Conservation (phyloP, 768 basidiomycete genomes). For the Russula ochroleuca region DNA sequence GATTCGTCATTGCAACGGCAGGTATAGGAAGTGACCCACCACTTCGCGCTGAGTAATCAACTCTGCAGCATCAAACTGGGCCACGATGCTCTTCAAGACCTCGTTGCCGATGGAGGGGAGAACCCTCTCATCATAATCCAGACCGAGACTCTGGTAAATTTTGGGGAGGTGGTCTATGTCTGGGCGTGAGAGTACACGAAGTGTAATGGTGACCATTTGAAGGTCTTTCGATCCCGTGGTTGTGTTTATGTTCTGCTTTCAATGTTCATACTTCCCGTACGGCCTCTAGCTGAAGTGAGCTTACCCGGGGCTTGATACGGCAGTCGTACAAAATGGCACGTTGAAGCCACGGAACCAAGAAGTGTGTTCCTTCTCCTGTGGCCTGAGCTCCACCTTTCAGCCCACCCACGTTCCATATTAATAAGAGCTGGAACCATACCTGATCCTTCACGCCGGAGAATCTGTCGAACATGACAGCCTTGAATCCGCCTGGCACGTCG, state of each 20-base stretch:
- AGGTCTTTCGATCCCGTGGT: slow-evolving; percentile 98
- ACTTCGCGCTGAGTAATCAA: slow-evolving; percentile 97
- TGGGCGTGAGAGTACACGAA: slow-evolving; percentile 92
- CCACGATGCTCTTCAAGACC: slow-evolving; percentile 95
- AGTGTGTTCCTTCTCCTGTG: slow-evolving; percentile 89
- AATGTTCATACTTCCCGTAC: neutral
- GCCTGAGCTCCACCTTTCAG: slow-evolving; percentile 48
- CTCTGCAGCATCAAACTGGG: slow-evolving; percentile 96
- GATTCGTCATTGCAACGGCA: neutral
- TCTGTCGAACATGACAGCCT: slow-evolving; percentile 97
- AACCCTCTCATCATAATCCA: slow-evolving; percentile 98
- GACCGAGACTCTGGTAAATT: slow-evolving; percentile 92
- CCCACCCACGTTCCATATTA: neutral
- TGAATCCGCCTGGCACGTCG: slow-evolving; percentile 74
- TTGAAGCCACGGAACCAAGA: slow-evolving; percentile 94
- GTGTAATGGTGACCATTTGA: slow-evolving; percentile 97
- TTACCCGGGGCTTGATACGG: slow-evolving; percentile 90
- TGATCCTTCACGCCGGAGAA: slow-evolving; percentile 85
- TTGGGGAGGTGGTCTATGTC: slow-evolving; percentile 82
- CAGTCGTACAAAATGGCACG: slow-evolving; percentile 96
- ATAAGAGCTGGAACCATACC: slow-evolving; percentile 41
- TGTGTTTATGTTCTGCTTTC: slow-evolving; percentile 87
- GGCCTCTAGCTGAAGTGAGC: slow-evolving; percentile 29
- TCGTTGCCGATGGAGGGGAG: slow-evolving; percentile 97
- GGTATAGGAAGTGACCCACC: slow-evolving; percentile 44